These are phyloP conservation scores for Globisporangium acanthophoron DNA, from an alignment of 352 stramenopile genomes.

Conservation along the genomic window DNA sequence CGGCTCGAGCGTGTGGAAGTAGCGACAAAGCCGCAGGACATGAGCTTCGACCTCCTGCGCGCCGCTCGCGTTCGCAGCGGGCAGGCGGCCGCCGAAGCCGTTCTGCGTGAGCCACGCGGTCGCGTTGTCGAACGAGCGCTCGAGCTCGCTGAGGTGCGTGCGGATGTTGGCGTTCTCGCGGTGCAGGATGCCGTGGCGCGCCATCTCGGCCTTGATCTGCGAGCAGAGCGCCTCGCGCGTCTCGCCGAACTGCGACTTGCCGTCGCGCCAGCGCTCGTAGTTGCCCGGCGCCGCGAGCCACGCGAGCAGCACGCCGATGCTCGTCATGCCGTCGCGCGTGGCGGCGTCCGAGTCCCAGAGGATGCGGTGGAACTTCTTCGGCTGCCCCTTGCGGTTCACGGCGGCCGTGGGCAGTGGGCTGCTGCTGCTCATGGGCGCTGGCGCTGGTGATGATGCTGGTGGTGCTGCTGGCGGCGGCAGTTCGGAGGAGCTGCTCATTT, in stretches of 20 bases:
- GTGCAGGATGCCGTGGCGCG: slow-evolving; percentile 54
- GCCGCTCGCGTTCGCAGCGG: slow-evolving; percentile 5
- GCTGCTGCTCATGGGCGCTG: not conserved
- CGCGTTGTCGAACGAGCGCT: slow-evolving; percentile 53
- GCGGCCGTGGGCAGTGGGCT: not conserved
- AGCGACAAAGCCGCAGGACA: slow-evolving; percentile 58
- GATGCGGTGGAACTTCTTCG: slow-evolving; percentile 60
- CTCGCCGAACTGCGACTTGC: slow-evolving; percentile 62
- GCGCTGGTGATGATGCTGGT: not conserved
- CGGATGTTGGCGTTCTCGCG: slow-evolving; percentile 78
- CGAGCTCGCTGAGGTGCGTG: slow-evolving; percentile 74
- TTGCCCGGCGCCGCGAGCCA: slow-evolving; percentile 61
- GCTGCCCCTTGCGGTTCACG: slow-evolving; percentile 1
- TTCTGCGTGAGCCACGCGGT: slow-evolving; percentile 48
- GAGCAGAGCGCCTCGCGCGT: slow-evolving; percentile 66
- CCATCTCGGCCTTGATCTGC: slow-evolving; percentile 64
- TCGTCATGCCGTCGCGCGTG: slow-evolving; percentile 63
- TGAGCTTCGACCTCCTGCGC: slow-evolving; percentile 31
- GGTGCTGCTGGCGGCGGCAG: not conserved
- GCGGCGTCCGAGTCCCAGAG: slow-evolving; percentile 72
- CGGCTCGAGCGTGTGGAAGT: slow-evolving; percentile 62
- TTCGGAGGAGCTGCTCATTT: too few species aligned
- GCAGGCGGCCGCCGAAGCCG: slow-evolving; percentile 27
- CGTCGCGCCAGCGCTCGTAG: slow-evolving; percentile 60
- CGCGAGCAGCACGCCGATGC: slow-evolving; percentile 59